Base-by-base conservation (phyloP, 2,329 filamentous ascomycete genomes). In the Fusarium decemcellulare region DNA sequence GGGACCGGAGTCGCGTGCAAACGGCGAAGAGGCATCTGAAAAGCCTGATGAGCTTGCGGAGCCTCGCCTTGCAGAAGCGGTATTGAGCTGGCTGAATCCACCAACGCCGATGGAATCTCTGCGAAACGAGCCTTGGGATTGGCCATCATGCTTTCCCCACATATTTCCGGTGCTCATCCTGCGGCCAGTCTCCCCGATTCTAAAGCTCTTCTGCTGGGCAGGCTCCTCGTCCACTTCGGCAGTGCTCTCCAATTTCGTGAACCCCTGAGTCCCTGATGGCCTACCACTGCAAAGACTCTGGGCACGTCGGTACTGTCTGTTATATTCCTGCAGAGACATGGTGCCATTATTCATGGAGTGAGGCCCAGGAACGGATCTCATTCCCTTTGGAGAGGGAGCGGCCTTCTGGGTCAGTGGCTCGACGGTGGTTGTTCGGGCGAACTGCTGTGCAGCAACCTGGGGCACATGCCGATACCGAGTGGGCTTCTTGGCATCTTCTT, bases 391-490 rank as follows among this genome's bases (percentile, higher is more conserved):
- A 81, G 74, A 10, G 69, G 86, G 12, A 81, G 74, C 8, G 79
- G 74, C 72, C 51, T 75, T 79, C 32, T 82, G 73, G 15, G 67
- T 36, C 11, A 75, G 42, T 6, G 74, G 71, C 18, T 83, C 82
- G 15, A 82, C 79, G 2, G 86, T 87, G 0, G 87, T 84, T 0
- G 88, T 90, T 44, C 82, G 78, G 10, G 83, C 78, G 71, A 90
- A 90, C 61, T 89, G 86, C 12, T 82, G 74, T 2, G 87, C 87
- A 0, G 88, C 88, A 37, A 86, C 81, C 55, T 82, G 81, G 14
- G 88, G 88, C 3, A 88, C 77, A 69, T 90, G 85, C 37, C 80
- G 85, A 67, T 88, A 85, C 7, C 56, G 72, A 54, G 37, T 61
- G 30, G 54, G 66, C 42, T 65, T 65, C 16, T 59, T 54, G 16